Evolutionary conservation across 306 rosid genomes (phyloP).

Genomic region (Vicia sativa): DNA sequence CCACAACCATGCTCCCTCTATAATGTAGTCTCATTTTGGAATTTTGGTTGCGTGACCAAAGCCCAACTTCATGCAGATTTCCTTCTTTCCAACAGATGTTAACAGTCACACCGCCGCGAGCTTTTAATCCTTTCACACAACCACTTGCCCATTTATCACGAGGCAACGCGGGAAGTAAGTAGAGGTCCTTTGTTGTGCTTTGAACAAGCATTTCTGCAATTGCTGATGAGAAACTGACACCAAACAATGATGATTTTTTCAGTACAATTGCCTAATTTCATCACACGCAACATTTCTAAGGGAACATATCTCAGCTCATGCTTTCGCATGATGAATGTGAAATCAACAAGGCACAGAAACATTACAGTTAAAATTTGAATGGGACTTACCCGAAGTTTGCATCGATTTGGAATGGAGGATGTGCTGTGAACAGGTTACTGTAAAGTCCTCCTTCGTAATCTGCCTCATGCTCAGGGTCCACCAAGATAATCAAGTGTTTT

Average conservation of each 20-base stretch:
- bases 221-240: conserved; percentile 64
- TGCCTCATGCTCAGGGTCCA: conserved; percentile 76
- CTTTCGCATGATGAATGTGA: conserved; percentile 31
- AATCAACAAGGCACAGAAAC: conserved; percentile 8
- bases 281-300: conserved; percentile 5
- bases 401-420: conserved; percentile 97
- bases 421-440: conserved; percentile 88
- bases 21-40: conserved; percentile 52
- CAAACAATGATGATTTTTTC: conserved; percentile 18
- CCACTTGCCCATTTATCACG: conserved; percentile 78
- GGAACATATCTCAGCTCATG: conserved; percentile 5
- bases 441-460: conserved; percentile 86
- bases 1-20: conserved; percentile 50
- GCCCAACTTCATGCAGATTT: conserved; percentile 68
- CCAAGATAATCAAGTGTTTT: conserved; percentile 80
- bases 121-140: conserved; percentile 83
- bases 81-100: conserved; percentile 85
- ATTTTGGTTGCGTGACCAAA: conserved; percentile 61
- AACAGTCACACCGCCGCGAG: conserved; percentile 73
- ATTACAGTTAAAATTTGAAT: conserved; percentile 28
- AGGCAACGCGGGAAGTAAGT: conserved; percentile 82
- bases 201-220: conserved; percentile 86
- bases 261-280: conserved; percentile 8
- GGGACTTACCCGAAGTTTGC: conserved; percentile 87
- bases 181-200: conserved; percentile 69